Base-by-base conservation (phyloP, 805 yeast genomes). In the Groenewaldozyma salmanticensis region DNA sequence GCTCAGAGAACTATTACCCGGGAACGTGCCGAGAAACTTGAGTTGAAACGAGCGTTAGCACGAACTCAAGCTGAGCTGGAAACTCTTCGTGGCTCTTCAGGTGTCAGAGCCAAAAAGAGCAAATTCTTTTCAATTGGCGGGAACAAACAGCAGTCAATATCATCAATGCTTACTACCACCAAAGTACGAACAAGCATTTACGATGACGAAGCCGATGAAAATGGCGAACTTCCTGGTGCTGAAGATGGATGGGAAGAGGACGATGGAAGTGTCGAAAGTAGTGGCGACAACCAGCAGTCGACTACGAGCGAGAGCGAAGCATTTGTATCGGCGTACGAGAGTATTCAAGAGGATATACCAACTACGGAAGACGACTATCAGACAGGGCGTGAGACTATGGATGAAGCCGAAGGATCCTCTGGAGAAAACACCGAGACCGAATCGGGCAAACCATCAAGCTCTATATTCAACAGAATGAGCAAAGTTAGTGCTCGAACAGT, bases 1-100 rank as follows among this genome's bases (percentile, higher is more conserved):
- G 81, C 88, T 3, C 75, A 79, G 51, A 67, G 70, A 45, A 71
- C 77, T 2, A 76, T 82, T 37, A 61, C 75, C n/a, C 75, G 72
- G 53, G 58, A 62, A 37, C 69, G 64, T 47, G 52, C 59, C 7
- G 71, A 70, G 35, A 67, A 66, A 39, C 52, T 60, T 20, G 65
- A 62, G n/a, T 48, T 63, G 35, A 58, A 61, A 35, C 47, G 59
- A 4, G 48, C 44, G 35, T 42, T 58, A 2, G 37, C 52, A 4
- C 58, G 57, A 16, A 43, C 54, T 4, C 46, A 54, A 36, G 49
- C 43, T n/a, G 57, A 54, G 38, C 43, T 53, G 16, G 38, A 39
- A 24, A 7, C 19, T 13, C 18, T 31, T 22, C 18, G 21, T 21
- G 29, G 24, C 11, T 16, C 42, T 5, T 16, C 20, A 13, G 24